Conservation (phyloP, 495 filamentous ascomycete genomes). For the Trichoderma parareesei region DNA sequence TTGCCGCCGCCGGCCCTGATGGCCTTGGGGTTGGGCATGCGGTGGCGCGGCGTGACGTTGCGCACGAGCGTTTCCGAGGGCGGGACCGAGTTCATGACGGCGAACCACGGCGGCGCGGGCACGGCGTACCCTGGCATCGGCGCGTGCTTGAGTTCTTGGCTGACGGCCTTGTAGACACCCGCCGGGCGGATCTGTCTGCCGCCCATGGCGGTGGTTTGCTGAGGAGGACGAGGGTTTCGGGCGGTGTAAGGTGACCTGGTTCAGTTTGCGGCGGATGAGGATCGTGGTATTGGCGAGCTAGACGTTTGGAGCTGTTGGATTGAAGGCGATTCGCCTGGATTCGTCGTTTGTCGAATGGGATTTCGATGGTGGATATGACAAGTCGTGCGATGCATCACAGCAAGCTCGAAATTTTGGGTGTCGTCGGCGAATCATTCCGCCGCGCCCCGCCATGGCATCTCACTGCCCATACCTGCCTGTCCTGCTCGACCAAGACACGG, state of each 20-base stretch:
- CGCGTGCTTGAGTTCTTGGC: slow-evolving; percentile 3
- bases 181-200: slow-evolving; percentile 11
- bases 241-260: neutral
- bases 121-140: slow-evolving; percentile 6
- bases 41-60: slow-evolving; percentile 56
- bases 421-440: slow-evolving; percentile 8
- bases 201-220: slow-evolving; percentile 7
- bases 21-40: slow-evolving; percentile 39
- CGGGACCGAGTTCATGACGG: slow-evolving; percentile 63
- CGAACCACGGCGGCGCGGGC: slow-evolving; percentile 61
- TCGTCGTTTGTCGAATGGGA: neutral
- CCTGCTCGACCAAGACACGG: no score
- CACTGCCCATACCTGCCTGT: no score
- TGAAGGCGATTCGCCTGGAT: neutral
- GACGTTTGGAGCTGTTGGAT: neutral
- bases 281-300: neutral
- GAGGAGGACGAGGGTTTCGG: neutral
- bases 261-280: neutral
- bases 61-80: slow-evolving; percentile 68
- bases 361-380: neutral
- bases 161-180: slow-evolving; percentile 1
- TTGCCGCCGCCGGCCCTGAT: slow-evolving; percentile 24
- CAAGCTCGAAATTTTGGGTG: neutral
- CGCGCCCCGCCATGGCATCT: neutral
- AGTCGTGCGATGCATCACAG: neutral